Evolutionary conservation across 2,329 filamentous ascomycete genomes (phyloP), one percentile per base, ranked within the genome.

Genomic region (Chaetomium strumarium): DNA sequence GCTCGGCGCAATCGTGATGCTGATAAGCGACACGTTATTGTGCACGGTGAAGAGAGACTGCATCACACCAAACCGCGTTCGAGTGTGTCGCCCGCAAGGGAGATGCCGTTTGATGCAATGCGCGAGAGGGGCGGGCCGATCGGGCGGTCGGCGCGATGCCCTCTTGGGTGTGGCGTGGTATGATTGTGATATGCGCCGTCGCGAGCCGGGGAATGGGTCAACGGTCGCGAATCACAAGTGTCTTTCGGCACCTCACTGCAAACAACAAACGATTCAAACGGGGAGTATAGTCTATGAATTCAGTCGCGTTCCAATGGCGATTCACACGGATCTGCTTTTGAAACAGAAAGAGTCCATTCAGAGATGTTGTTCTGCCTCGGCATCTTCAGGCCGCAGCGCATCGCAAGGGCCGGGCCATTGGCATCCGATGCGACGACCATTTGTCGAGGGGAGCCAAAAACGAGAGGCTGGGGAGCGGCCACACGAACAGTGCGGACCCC

Each of bases 21-120:
- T 82, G 65, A 83, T 65, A 60, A 83, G 73, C 53, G 78, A 79
- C 65, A 83, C 73, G 74, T 81, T 77, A 68, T 79, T 83, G 69
- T 81, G 79, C 59, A 83, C 75, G 49, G 78, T 78, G 60, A 83
- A 69, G 66, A 83, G 71, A 54, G 79, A 79, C 71, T 75, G 75
- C 79, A 82, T 81, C 58, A 45, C 52, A 47, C 37, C 41, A n/a
- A 45, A 34, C 43, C 20, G 37, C 6, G 41, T 2, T 14, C 31
- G 38, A 20, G 31, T 30, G 64, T 69, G 67, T 58, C 60, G 49
- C 49, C 44, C 37, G 51, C 44, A 17, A 45, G 37, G 42, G 49
- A 30, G 36, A 33, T 11, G 30, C 44, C 42, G 52, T 51, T 49
- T 49, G 29, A 14, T 40, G 46, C 12, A 47, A 47, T 50, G 41